Evolutionary conservation across 2,329 filamentous ascomycete species (phyloP).

Genomic region (Aspergillus sp.): DNA sequence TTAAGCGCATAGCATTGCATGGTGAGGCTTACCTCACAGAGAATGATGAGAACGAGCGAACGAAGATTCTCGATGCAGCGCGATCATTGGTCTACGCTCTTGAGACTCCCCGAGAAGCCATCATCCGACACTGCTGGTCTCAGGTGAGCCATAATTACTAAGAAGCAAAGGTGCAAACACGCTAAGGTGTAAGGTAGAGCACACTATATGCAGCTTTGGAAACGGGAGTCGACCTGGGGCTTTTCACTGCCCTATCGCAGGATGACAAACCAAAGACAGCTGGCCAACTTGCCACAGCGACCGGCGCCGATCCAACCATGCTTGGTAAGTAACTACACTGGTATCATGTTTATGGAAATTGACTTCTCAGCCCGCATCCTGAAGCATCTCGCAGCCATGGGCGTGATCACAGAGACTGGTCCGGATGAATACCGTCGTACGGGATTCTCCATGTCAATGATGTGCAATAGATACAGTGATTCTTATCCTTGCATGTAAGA

Average conservation of each 20-base stretch:
- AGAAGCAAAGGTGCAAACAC: neutral
- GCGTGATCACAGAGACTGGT: conserved; percentile 35
- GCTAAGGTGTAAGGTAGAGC: neutral
- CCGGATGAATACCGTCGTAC: conserved; percentile 36
- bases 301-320: conserved; percentile 20
- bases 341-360: neutral
- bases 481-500: conserved; percentile 32
- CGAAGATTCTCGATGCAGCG: conserved; percentile 20
- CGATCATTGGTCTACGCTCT: conserved; percentile 27
- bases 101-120: conserved; percentile 53
- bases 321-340: neutral
- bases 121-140: conserved; percentile 51
- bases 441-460: conserved; percentile 33
- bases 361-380: conserved; percentile 30
- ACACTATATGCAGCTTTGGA: conserved; percentile 27
- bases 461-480: conserved; percentile 24
- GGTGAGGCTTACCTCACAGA: conserved; percentile 9
- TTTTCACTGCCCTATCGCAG: conserved; percentile 25
- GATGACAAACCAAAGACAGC: conserved; percentile 26
- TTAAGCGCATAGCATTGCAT: conserved; percentile 13
- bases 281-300: conserved; percentile 22
- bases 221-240: conserved; percentile 24
- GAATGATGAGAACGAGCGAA: conserved; percentile 13
- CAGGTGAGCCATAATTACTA: conserved; percentile 29
- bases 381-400: conserved; percentile 40